phyloP scores from a whole-genome alignment of 1,284 basidiomycete species.

The Paramarasmius palmivorus region DNA sequence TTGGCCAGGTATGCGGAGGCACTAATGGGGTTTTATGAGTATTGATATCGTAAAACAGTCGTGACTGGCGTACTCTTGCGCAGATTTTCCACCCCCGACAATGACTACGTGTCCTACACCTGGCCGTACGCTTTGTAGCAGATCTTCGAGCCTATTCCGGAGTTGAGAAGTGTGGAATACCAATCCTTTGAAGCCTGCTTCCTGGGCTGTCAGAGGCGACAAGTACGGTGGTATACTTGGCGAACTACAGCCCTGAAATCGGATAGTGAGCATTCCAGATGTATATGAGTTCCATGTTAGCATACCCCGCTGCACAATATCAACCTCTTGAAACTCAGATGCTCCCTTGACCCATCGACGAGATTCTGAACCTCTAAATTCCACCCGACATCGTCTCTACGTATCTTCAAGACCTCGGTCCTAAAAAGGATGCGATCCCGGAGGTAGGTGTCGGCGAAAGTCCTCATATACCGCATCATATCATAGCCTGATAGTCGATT shows the following conservation, averaged over 20 bases:
- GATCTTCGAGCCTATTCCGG: conserved; percentile 35
- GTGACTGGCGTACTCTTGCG: conserved; percentile 35
- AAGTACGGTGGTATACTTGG: conserved; percentile 43
- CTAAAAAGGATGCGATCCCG: conserved; percentile 43
- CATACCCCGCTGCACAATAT: conserved; percentile 61
- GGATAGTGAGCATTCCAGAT: neutral
- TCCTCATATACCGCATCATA: conserved; percentile 52
- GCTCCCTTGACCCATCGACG: conserved; percentile 15
- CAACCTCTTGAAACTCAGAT: conserved; percentile 35
- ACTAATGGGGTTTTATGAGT: neutral
- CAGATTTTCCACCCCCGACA: conserved; percentile 59
- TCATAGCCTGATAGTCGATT: conserved; percentile 51
- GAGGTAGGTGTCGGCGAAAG: conserved; percentile 47
- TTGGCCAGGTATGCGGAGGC: conserved; percentile 49
- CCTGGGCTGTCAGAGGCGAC: conserved; percentile 30
- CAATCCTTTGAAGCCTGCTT: conserved; percentile 40
- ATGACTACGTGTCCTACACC: conserved; percentile 35
- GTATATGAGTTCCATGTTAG: neutral
- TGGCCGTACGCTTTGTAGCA: conserved; percentile 30
- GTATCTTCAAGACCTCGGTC: conserved; percentile 46
- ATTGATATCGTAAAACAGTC: neutral
- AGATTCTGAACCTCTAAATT: conserved; percentile 35
- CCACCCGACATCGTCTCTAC: conserved; percentile 39
- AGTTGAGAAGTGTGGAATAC: conserved; percentile 56
- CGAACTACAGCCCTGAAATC: conserved; percentile 49